Conservation (phyloP, 2,329 filamentous ascomycete species). For the Xylariaceae sp. region DNA sequence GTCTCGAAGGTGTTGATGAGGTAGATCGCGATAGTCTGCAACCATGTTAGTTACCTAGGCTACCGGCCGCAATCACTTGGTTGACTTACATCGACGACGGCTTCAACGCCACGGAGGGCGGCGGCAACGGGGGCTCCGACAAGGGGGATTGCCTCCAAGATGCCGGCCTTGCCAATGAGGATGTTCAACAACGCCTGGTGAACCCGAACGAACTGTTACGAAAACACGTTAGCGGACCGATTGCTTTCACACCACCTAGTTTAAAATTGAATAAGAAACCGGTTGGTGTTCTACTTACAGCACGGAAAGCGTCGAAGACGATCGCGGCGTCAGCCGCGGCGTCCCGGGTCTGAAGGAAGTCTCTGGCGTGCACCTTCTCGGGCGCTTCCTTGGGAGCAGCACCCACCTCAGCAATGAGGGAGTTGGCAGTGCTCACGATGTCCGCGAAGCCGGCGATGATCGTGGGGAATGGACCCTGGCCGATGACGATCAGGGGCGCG, state of each 20-base stretch:
- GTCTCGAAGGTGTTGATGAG: conserved; percentile 7
- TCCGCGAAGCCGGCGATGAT: conserved; percentile 13
- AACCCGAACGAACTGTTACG: conserved; percentile 15
- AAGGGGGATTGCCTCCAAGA: conserved; percentile 10
- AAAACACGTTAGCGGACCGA: neutral
- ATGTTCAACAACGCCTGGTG: conserved; percentile 19
- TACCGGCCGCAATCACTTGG: too few relatives aligned
- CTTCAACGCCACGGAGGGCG: conserved; percentile 11
- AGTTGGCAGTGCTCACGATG: conserved; percentile 13
- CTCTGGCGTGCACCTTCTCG: conserved; percentile 10
- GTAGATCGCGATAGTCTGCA: conserved; percentile 5
- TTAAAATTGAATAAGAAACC: neutral
- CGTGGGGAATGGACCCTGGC: conserved; percentile 9
- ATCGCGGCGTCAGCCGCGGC: conserved; percentile 7
- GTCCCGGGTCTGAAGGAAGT: conserved; percentile 5
- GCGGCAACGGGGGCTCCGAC: conserved; percentile 13
- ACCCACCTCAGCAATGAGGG: neutral
- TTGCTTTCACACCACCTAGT: too few relatives aligned
- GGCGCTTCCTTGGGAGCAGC: conserved; percentile 1
- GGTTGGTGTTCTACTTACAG: conserved; percentile 1
- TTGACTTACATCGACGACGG: conserved; percentile 15
- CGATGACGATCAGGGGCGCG: conserved; percentile 10
- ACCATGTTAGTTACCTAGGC: neutral
- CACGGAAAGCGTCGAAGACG: conserved; percentile 16
- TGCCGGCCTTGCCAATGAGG: conserved; percentile 16